phyloP scores from a whole-genome alignment of 1,284 basidiomycete species.

The Cryptococcus maquisensis region DNA sequence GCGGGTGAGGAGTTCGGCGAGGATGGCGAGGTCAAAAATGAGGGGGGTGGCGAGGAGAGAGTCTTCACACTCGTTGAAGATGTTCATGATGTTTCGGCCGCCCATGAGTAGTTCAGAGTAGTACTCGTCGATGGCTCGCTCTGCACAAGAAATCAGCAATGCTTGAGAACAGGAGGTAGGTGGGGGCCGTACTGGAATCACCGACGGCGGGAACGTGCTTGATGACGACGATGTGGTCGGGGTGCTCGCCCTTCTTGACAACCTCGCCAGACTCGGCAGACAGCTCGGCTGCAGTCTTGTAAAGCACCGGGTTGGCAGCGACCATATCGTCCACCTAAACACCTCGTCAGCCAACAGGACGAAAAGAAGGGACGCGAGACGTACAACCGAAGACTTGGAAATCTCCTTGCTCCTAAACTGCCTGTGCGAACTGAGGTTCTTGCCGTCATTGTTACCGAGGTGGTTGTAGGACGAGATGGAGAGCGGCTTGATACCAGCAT shows the following conservation, averaged over 20 bases:
- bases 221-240: constrained; percentile 95
- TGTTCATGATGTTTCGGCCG: constrained; percentile 57
- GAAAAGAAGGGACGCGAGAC: constrained; percentile 8
- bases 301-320: constrained; percentile 80
- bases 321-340: constrained; percentile 89
- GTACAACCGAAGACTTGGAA: constrained; percentile 83
- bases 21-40: constrained; percentile 88
- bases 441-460: constrained; percentile 96
- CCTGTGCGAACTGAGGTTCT: constrained; percentile 82
- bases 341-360: neutral
- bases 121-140: constrained; percentile 95
- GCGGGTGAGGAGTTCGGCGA: constrained; percentile 91
- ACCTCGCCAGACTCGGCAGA: constrained; percentile 55
- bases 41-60: constrained; percentile 93
- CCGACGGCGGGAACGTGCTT: constrained; percentile 82
- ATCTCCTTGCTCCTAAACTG: constrained; percentile 99
- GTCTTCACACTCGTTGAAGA: constrained; percentile 98
- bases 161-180: neutral
- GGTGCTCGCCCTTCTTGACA: constrained; percentile 63
- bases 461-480: constrained; percentile 98
- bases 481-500: constrained; percentile 97
- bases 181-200: constrained; percentile 62
- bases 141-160: constrained; percentile 8
- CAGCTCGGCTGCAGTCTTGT: constrained; percentile 57
- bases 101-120: constrained; percentile 76